A percentile compares a stretch with the other conserved stretches of the same genome.
phyloP scores from a whole-genome alignment of 129 eudicot genomes.

The Scalesia atractyloides region DNA sequence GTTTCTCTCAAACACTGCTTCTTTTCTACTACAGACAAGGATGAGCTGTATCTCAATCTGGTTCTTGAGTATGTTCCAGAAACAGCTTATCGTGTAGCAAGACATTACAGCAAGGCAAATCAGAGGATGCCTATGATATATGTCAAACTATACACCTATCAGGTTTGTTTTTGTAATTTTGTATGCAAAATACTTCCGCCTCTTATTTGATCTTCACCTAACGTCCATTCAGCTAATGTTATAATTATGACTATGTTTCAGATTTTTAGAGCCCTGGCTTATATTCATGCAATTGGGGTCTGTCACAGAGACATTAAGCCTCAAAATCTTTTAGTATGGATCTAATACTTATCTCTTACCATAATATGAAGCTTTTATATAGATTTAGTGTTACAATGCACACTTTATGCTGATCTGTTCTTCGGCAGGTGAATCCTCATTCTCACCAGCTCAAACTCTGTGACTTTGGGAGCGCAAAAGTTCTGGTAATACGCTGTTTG shows the following conservation, averaged over 20 bases:
- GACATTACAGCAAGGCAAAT: slow-evolving; percentile 57
- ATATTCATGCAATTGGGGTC: no score
- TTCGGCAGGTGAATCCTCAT: not conserved
- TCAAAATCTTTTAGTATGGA: no score
- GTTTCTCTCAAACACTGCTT: slow-evolving; percentile 61
- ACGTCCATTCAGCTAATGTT: no score
- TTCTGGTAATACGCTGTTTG: not conserved
- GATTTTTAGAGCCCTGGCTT: no score
- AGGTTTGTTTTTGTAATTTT: not conserved
- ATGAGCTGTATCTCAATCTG: slow-evolving; percentile 60
- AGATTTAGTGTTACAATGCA: not conserved
- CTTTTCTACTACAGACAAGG: slow-evolving; percentile 62
- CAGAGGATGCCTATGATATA: slow-evolving; percentile 66
- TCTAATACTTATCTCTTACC: no score
- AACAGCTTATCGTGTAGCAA: slow-evolving; percentile 52
- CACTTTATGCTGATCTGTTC: not conserved
- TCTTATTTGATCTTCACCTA: no score
- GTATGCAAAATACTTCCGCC: no score
- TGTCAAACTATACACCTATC: slow-evolving; percentile 63
- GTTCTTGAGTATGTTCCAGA: slow-evolving; percentile 65
- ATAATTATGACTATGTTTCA: no score
- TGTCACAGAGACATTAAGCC: no score
- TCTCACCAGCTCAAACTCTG: not conserved
- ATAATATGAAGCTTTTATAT: not conserved
- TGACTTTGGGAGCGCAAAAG: not conserved